These are phyloP conservation scores for Rhododendron ovatum DNA, from an alignment of 148 eudicot species.

Conservation along the genomic window DNA sequence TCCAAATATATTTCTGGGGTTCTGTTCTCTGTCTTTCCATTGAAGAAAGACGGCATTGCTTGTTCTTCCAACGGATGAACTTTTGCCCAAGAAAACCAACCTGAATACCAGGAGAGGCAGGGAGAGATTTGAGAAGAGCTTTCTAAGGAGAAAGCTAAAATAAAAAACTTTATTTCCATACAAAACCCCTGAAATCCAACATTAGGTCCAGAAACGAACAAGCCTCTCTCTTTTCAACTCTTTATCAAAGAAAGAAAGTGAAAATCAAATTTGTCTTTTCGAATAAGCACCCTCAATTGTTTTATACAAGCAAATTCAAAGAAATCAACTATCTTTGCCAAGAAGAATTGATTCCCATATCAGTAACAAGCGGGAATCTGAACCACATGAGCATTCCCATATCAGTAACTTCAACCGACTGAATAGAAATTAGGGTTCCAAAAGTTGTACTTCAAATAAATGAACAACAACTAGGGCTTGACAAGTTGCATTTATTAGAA, in stretches of 20 bases:
- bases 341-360: neutral
- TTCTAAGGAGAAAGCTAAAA: neutral
- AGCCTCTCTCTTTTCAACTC: neutral
- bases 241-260: neutral
- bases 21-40: constrained; percentile 66
- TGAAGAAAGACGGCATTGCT: constrained; percentile 70
- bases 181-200: constrained; percentile 7
- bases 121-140: neutral
- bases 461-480: neutral
- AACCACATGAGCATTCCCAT: neutral
- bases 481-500: neutral
- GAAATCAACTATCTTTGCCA: neutral
- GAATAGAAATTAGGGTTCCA: neutral
- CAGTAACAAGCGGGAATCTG: neutral
- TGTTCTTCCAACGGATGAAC: constrained; percentile 78
- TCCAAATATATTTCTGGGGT: constrained; percentile 70
- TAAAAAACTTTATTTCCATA: neutral
- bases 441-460: neutral
- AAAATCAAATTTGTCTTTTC: neutral
- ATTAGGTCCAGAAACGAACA: neutral
- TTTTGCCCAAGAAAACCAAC: constrained; percentile 93
- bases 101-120: constrained; percentile 28
- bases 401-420: neutral
- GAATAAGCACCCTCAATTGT: neutral
- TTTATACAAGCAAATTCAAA: neutral